Base-by-base conservation (phyloP, 805 yeast genomes). In the Nematodospora valgi region DNA sequence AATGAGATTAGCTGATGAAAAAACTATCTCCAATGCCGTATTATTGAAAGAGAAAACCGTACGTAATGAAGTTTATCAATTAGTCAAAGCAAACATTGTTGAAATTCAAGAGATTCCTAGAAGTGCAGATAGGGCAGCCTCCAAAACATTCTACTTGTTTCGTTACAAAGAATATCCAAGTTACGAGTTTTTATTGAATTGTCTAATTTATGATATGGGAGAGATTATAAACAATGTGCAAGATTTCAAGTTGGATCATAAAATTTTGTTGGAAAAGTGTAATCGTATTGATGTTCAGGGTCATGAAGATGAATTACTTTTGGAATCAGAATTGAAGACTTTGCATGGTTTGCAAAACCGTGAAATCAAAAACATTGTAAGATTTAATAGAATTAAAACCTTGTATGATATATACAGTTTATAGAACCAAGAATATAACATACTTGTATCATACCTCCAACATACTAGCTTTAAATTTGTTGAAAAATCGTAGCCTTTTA, bases 21-120 rank as follows among this genome's bases (percentile, higher is more conserved):
- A 91, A 51, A 68, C 81, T 13, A 74, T 93, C 33, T 77, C 87
- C 24, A 80, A 84, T 34, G 58, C 76, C 11, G 91, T 93, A 2
- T 61, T 93, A 34, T 70, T 93, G 58, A 85, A 78, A 45, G 94
- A 87, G 39, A 76, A 75, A 40, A 83, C 80, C 23, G 84, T 88
- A 6, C 71, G 96, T 38, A 78, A 80, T 25, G 78, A 82, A 28
- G 62, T 88, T 28, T 75, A 82, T 30, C 74, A 76, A 22, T 63
- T 93, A 35, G 73, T 85, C 18, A 75, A 73, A 35, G 70, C 78
- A 44, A 87, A 89, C 42, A 73, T 85, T 13, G 64, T 89, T 13
- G 96, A 91, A 53, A 72, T 89, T 23, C 98, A 91, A 59, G 98
- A 93, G 62, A 83, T 93, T 19, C 97, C 98, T 9, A 76, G 91